phyloP scores from a whole-genome alignment of 2,329 filamentous ascomycete genomes.

The Neofusicoccum ribis region DNA sequence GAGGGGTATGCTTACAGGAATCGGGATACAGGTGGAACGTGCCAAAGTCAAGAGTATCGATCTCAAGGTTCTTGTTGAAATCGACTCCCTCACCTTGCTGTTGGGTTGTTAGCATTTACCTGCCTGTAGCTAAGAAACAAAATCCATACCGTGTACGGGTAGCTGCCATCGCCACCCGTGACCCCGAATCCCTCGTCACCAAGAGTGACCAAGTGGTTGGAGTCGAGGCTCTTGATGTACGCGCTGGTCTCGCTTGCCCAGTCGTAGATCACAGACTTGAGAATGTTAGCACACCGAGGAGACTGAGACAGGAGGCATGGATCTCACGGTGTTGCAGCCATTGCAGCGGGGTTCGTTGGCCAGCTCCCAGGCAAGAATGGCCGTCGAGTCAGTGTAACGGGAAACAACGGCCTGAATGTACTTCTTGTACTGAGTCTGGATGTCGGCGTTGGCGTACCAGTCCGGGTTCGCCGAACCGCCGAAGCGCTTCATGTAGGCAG shows the following conservation, averaged over 20 bases:
- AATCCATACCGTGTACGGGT: constrained; percentile 46
- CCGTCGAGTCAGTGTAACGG: constrained; percentile 58
- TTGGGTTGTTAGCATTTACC: neutral
- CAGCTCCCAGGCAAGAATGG: constrained; percentile 68
- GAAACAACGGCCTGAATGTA: constrained; percentile 62
- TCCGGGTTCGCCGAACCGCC: constrained; percentile 50
- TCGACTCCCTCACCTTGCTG: constrained; percentile 51
- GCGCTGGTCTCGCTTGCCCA: constrained; percentile 60
- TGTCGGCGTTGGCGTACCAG: constrained; percentile 58
- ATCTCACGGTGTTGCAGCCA: constrained; percentile 51
- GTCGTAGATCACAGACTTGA: constrained; percentile 52
- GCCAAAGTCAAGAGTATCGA: constrained; percentile 57
- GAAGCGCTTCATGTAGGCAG: constrained; percentile 57
- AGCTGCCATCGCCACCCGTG: constrained; percentile 45
- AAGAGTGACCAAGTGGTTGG: constrained; percentile 61
- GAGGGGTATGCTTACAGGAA: constrained; percentile 37
- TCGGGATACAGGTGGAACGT: constrained; percentile 56
- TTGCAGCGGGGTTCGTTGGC: constrained; percentile 66
- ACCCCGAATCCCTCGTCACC: constrained; percentile 63
- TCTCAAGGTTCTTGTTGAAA: constrained; percentile 53
- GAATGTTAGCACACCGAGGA: neutral
- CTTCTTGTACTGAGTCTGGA: constrained; percentile 57
- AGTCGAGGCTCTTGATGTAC: constrained; percentile 65
- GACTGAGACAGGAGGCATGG: neutral
- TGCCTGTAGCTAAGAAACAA: neutral